Percentiles rank a stretch among this genome's conserved stretches.
These are phyloP conservation scores for Aspergillus ochraceoroseus DNA, from an alignment of 2,329 filamentous ascomycete genomes.

Conservation along the genomic window DNA sequence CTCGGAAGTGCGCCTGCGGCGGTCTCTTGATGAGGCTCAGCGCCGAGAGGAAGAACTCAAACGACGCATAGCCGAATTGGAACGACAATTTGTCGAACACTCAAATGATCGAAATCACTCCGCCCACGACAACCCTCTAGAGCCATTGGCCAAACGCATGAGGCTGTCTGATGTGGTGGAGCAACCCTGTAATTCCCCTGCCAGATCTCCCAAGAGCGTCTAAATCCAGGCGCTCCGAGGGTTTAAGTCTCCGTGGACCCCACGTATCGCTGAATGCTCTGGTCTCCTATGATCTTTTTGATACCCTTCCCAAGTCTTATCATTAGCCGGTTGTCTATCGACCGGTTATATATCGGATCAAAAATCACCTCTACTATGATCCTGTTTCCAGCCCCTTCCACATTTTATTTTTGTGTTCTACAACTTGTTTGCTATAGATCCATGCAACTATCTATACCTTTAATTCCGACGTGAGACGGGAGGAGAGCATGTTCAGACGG, in stretches of 20 bases:
- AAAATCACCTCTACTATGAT: conserved; percentile 3
- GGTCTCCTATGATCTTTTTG: conserved; percentile 34
- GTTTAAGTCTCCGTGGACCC: conserved; percentile 12
- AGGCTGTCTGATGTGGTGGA: conserved; percentile 53
- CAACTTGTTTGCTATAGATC: conserved; percentile 9
- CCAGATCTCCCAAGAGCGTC: conserved; percentile 36
- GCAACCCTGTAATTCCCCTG: conserved; percentile 33
- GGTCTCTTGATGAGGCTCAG: conserved; percentile 70
- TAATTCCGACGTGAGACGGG: conserved; percentile 14
- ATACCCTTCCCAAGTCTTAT: conserved; percentile 38
- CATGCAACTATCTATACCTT: conserved; percentile 5
- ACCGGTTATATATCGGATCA: conserved; percentile 23
- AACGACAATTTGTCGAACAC: conserved; percentile 48
- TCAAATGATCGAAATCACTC: conserved; percentile 14
- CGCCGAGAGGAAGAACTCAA: conserved; percentile 76
- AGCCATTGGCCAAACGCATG: conserved; percentile 53
- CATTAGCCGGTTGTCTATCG: conserved; percentile 27
- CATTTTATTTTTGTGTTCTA: conserved; percentile 7
- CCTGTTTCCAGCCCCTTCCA: conserved; percentile 8
- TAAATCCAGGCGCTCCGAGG: conserved; percentile 17
- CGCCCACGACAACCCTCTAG: conserved; percentile 34
- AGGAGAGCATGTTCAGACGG: conserved; percentile 3
- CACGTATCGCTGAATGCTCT: conserved; percentile 24
- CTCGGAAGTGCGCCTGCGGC: conserved; percentile 52
- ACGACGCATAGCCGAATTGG: conserved; percentile 72